These are phyloP conservation scores for Candida arabinofermentans DNA, from an alignment of 805 yeast genomes.

Conservation along the genomic window DNA sequence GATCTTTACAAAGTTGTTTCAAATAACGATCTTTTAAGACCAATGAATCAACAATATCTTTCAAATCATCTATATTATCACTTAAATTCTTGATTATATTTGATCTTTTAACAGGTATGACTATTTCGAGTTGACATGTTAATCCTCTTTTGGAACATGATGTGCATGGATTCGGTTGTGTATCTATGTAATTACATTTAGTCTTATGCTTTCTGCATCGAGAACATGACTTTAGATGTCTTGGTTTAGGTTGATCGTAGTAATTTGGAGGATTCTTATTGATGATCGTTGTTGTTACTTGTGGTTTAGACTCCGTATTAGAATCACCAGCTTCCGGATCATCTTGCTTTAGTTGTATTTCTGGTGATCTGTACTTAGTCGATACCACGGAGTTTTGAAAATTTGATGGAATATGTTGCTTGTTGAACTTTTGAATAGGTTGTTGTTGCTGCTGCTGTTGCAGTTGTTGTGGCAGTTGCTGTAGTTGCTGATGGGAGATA, in stretches of 20 bases:
- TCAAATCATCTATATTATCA: conserved; percentile 29
- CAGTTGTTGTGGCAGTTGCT: background rate
- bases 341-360: background rate
- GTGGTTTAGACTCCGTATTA: background rate
- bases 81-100: conserved; percentile 34
- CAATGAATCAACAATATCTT: conserved; percentile 26
- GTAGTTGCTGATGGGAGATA: background rate
- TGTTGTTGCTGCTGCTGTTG: conserved; percentile 1
- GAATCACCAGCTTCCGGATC: background rate
- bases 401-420: background rate
- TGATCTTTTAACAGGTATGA: conserved; percentile 48
- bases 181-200: conserved; percentile 53
- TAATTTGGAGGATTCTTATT: conserved; percentile 18
- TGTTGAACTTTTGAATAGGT: too few species aligned
- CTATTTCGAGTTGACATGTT: conserved; percentile 51
- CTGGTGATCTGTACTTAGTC: background rate
- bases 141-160: conserved; percentile 50
- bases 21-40: conserved; percentile 24
- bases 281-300: conserved; percentile 18
- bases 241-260: conserved; percentile 33
- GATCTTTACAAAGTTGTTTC: conserved; percentile 20
- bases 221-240: conserved; percentile 53
- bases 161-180: conserved; percentile 54
- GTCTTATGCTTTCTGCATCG: conserved; percentile 66
- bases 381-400: background rate